Conservation (phyloP, 805 yeast genomes). For the Barnettozyma populi region DNA sequence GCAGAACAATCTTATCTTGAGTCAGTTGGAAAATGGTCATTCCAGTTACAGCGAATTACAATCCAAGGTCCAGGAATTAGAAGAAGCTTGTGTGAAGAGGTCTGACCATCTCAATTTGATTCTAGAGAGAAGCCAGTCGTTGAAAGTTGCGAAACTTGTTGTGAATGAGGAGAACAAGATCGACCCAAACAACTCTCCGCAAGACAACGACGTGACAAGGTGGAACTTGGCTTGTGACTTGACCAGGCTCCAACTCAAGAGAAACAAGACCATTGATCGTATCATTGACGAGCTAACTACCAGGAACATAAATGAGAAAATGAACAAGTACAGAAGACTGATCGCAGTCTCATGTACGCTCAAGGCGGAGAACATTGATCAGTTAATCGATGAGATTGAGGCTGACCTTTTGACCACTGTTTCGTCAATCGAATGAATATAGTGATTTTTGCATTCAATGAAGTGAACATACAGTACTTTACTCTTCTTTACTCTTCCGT, state of each 20-base stretch:
- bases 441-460: background rate
- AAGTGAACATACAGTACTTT: too few relatives aligned
- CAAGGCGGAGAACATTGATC: slow-evolving; percentile 72
- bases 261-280: slow-evolving; percentile 39
- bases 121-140: slow-evolving; percentile 62
- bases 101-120: slow-evolving; percentile 34
- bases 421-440: background rate
- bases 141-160: slow-evolving; percentile 51
- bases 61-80: slow-evolving; percentile 12
- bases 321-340: slow-evolving; percentile 74
- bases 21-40: slow-evolving; percentile 18
- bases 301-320: slow-evolving; percentile 44
- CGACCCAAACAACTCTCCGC: slow-evolving; percentile 5
- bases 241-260: slow-evolving; percentile 46
- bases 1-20: slow-evolving; percentile 24
- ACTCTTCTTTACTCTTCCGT: too few relatives aligned
- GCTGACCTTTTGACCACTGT: slow-evolving; percentile 28
- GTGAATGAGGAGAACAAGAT: slow-evolving; percentile 43
- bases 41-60: slow-evolving; percentile 16
- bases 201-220: slow-evolving; percentile 9
- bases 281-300: slow-evolving; percentile 47
- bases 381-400: slow-evolving; percentile 75
- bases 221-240: slow-evolving; percentile 35
- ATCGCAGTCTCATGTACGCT: slow-evolving; percentile 75
- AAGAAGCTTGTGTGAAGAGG: slow-evolving; percentile 22